phyloP scores from a whole-genome alignment of 2,329 filamentous ascomycete genomes.

The Sclerotinia nivalis region DNA sequence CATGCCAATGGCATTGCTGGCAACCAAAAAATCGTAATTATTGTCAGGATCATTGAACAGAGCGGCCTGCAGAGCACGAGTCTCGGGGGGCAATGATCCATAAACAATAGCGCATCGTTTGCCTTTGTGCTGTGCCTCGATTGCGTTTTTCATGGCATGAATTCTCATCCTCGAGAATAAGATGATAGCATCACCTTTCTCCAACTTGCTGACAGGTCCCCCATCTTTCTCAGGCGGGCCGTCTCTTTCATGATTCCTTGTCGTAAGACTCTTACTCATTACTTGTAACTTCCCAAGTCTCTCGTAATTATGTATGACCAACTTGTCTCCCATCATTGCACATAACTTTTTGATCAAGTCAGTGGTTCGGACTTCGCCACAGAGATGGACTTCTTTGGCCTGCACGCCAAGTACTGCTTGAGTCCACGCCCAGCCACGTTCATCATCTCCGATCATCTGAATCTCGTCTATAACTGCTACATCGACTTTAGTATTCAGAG shows the following conservation, averaged over 20 bases:
- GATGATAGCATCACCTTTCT: slow-evolving; percentile 90
- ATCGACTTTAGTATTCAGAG: slow-evolving; percentile 55
- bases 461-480: slow-evolving; percentile 98
- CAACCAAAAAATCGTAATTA: slow-evolving; percentile 91
- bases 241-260: neutral
- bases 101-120: slow-evolving; percentile 90
- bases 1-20: slow-evolving; percentile 97
- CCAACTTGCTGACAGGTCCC: neutral
- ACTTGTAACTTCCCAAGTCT: slow-evolving; percentile 77
- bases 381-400: slow-evolving; percentile 88
- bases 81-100: slow-evolving; percentile 87
- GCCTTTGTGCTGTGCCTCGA: slow-evolving; percentile 70
- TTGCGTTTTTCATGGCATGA: slow-evolving; percentile 73
- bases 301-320: slow-evolving; percentile 79
- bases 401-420: slow-evolving; percentile 83
- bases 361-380: slow-evolving; percentile 83
- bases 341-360: slow-evolving; percentile 77
- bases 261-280: slow-evolving; percentile 52
- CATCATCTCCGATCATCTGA: slow-evolving; percentile 83
- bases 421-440: slow-evolving; percentile 94
- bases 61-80: slow-evolving; percentile 83
- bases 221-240: slow-evolving; percentile 46
- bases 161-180: slow-evolving; percentile 81
- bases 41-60: slow-evolving; percentile 95
- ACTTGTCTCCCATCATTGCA: slow-evolving; percentile 76